phyloP scores from a whole-genome alignment of 305 asterid genomes.

The Rubia tinctorum region DNA sequence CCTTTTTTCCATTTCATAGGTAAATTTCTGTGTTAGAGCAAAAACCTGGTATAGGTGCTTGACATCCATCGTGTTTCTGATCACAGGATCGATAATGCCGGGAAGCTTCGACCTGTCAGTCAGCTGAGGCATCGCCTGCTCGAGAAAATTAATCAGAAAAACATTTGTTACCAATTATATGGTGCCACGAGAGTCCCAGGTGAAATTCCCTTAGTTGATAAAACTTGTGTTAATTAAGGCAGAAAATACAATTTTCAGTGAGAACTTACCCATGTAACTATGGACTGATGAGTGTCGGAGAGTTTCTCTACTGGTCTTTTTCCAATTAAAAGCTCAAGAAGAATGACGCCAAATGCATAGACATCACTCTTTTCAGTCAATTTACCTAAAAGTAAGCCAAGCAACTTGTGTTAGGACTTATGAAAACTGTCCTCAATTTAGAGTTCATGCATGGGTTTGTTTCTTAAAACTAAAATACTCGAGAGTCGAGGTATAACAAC shows the following conservation, averaged over 20 bases:
- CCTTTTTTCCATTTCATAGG: not conserved
- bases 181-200: not conserved
- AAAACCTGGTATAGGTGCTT: constrained; percentile 84
- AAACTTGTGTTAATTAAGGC: not conserved
- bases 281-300: constrained; percentile 63
- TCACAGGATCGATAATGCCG: constrained; percentile 67
- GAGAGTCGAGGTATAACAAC: not conserved
- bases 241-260: not conserved
- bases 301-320: constrained; percentile 75
- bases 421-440: not conserved
- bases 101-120: constrained; percentile 90
- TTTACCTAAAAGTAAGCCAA: constrained; percentile 48
- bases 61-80: constrained; percentile 68
- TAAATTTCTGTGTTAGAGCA: not conserved
- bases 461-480: not conserved
- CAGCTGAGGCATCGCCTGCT: constrained; percentile 92
- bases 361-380: constrained; percentile 94
- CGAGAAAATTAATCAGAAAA: constrained; percentile 2
- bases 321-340: constrained; percentile 81
- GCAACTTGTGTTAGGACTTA: constrained; percentile 6
- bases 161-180: constrained; percentile 1
- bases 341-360: constrained; percentile 84
- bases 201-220: not conserved
- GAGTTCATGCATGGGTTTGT: not conserved
- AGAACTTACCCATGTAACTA: constrained; percentile 76